Evolutionary conservation across 192 early-diverging fungal genomes (phyloP).

Genomic region (Funneliformis mosseae): DNA sequence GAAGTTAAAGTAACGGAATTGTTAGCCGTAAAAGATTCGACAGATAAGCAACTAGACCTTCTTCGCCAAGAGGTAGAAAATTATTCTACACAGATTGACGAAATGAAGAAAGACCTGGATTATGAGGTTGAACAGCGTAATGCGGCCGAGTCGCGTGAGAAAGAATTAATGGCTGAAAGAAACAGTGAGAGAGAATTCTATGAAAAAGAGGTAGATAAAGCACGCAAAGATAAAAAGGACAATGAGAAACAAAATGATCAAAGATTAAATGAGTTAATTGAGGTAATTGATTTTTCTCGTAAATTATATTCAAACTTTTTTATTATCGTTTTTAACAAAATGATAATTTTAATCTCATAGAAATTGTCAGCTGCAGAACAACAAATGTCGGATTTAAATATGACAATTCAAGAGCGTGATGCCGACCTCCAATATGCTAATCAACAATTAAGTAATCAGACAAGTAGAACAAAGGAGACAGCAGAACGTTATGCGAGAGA

Average conservation of each 20-base stretch:
- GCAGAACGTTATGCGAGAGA: conserved; percentile 45
- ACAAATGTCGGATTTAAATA: conserved; percentile 39
- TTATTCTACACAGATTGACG: conserved; percentile 4
- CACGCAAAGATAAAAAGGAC: conserved; percentile 26
- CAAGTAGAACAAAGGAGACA: conserved; percentile 40
- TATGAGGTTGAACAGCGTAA: conserved; percentile 10
- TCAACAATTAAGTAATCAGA: conserved; percentile 42
- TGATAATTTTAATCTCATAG: conserved; percentile 24
- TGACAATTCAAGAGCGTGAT: conserved; percentile 44
- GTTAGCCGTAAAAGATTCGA: not conserved
- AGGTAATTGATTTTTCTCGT: conserved; percentile 26
- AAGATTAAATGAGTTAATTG: conserved; percentile 39
- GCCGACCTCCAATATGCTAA: conserved; percentile 36
- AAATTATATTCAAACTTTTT: not conserved
- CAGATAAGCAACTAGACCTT: not conserved
- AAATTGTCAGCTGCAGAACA: conserved; percentile 37
- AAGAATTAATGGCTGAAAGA: conserved; percentile 1
- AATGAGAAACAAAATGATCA: conserved; percentile 34
- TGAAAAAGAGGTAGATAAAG: conserved; percentile 35
- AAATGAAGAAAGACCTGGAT: not conserved
- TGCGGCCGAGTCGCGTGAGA: conserved; percentile 4
- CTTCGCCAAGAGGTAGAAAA: conserved; percentile 22
- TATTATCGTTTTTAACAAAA: not conserved
- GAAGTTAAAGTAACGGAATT: not conserved
- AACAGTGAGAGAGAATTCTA: conserved; percentile 21